Base-by-base conservation (phyloP, 352 stramenopile species). In the Plasmopara viticola region DNA sequence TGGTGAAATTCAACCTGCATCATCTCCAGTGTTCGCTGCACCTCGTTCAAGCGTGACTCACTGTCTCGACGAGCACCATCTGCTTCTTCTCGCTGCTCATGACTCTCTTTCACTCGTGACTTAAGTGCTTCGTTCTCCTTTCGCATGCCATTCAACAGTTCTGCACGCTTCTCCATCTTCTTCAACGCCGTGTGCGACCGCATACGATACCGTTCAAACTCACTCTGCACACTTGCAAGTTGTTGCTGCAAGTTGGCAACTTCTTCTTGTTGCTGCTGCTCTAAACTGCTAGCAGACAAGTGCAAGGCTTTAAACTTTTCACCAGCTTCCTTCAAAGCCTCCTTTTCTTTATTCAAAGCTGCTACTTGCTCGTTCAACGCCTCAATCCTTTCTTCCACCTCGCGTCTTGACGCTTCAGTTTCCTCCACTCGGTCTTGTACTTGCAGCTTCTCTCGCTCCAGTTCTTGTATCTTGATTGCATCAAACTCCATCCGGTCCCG, bases 111-210 rank as follows among this genome's bases (percentile, higher is more conserved):
- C 5, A 70, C 30, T 50, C 70, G 46, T 5, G 54, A 47, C 29
- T 65, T 44, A 33, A 89, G 48, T 28, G 35, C 40, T 28, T 86
- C 77, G 17, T 88, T 90, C 47, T 87, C 81, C 31, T 82, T 87
- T 13, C 70, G 73, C 81, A 90, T 92, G 10, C 69, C 68, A 43
- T 92, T 92, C 28, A 92, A 63, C 14, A 92, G 50, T 50, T 90
- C 78, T 9, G 79, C 72, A 25, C 82, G 73, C 50, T 86, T 90
- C 55, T 93, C 82, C 34, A 90, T 70, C 53, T 90, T 90, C 58
- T 90, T 90, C 4, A 93, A 48, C 2, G 82, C 82, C 1, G 82
- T 69, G 42, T 86, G 79, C 8, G 78, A 87, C 12, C 74, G 65
- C 33, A 66, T 59, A 41, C 80, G 75, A 37, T 93, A 93, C 40